Percentiles rank a stretch among this genome's conserved stretches.
These are phyloP conservation scores for Daphne laureola DNA, from an alignment of 441 rosid genomes.

Conservation along the genomic window DNA sequence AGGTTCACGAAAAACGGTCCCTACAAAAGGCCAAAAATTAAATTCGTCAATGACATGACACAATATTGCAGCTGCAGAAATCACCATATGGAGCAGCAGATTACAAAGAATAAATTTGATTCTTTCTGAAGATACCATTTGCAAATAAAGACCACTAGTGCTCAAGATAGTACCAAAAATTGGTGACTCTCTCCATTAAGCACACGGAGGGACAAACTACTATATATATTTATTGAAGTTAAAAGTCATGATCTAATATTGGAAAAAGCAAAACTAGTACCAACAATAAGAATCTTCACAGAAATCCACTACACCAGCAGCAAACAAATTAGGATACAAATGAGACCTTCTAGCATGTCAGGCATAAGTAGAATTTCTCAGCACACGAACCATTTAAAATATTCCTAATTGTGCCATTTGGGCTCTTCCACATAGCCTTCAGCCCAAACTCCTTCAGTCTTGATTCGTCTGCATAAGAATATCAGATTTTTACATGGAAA, in stretches of 20 bases:
- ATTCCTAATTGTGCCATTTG: constrained; percentile 96
- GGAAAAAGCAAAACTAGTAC: background rate
- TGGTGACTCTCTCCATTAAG: too few species aligned
- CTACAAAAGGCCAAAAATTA: constrained; percentile 24
- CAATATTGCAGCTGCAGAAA: background rate
- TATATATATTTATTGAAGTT: too few species aligned
- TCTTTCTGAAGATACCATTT: background rate
- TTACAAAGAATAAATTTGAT: background rate
- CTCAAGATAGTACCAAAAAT: too few species aligned
- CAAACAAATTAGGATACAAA: background rate
- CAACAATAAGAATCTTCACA: background rate
- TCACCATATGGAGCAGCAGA: too few species aligned
- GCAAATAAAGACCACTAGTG: too few species aligned
- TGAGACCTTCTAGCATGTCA: background rate
- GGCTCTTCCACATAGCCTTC: constrained; percentile 92
- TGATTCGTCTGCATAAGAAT: constrained; percentile 55
- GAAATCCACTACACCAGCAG: background rate
- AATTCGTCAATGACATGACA: too few species aligned
- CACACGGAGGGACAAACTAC: too few species aligned
- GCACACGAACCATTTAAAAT: constrained; percentile 68
- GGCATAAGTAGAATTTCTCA: background rate
- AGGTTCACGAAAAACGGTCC: constrained; percentile 96
- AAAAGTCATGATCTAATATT: too few species aligned
- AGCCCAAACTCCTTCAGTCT: constrained; percentile 90
- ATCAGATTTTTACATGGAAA: background rate